Base-by-base conservation (phyloP, 2,329 filamentous ascomycete species). In the Fusarium anguioides region DNA sequence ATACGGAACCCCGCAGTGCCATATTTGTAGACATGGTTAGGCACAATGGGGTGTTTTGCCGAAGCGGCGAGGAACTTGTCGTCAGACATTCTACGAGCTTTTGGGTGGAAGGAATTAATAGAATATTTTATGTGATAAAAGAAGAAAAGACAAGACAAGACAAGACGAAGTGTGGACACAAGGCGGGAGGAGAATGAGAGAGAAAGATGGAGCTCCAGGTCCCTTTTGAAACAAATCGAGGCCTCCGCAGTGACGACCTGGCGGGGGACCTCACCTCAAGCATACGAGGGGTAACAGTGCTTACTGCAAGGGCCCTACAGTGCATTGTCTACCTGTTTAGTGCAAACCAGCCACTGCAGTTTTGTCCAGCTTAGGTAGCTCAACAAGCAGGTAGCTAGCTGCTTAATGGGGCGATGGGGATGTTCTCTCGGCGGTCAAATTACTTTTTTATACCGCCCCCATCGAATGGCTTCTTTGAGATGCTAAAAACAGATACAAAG, bases 1-100 rank as follows among this genome's bases (percentile, higher is more conserved):
- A 90, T 90, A 72, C 88, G 87, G 76, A 90, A 90, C 62, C 88
- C 88, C 41, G 88, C 88, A 27, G 88, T 90, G 70, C 88, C 88
- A 79, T 90, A 90, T 70, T 86, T 87, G 80, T 88, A 90, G 57
- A 79, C 71, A 55, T 83, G 84, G 70, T 84, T 84, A 52, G 80
- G 75, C 50, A 84, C 82, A 61, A 88, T 87, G 67, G 87, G 84
- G 76, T 89, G 86, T 80, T 85, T 88, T 79, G 84, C 81, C 52
- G 88, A 89, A 73, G 87, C 87, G 59, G 81, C 84, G 71, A 89
- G 80, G 70, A 90, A 86, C 68, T 83, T 80, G 60, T 81, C 81
- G 72, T 85, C 83, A 18, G 60, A 63, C 86, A 88, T 88, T 74
- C 60, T 70, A 71, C 61, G 46, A 51, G 37, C 15, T 29, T 60